Evolutionary conservation across 2,329 filamentous ascomycete species (phyloP), one percentile per base, ranked within the genome.

Genomic region (Monosporascus ibericus): DNA sequence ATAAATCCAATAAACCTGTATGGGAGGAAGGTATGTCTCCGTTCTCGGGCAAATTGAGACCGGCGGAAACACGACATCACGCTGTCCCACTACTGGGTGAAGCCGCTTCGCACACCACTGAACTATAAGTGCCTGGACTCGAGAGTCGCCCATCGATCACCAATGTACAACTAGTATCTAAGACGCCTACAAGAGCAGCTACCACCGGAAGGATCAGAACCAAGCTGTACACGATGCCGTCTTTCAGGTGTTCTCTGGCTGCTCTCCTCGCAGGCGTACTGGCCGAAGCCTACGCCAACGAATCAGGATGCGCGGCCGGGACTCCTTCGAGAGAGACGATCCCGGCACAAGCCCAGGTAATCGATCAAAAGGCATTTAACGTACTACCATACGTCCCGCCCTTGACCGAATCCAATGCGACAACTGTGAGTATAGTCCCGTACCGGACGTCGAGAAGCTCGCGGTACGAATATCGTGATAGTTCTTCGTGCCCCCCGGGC

Each of bases 331-430:
- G 49, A 7, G 52, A 50, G 20, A 57, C 60, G 20, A 51, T 65
- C 20, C 71, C 71, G 14, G 58, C 65, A 3, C 65, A 68, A 51
- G 73, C 72, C 5, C 73, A 75, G 51, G 53, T 75, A 42, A 70
- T 77, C 44, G 66, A 75, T 57, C 72, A 74, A 58, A 71, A 63
- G 55, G 65, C 62, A n/a, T 74, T 76, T 63, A 75, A 73, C 56
- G 71, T 69, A 17, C 55, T 77, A 34, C 58, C 67, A 0, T 60
- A 56, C 2, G 75, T 77, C 3, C 62, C 60, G 11, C 72, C 73
- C 5, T 65, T 70, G 0, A 63, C 62, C 0, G 61, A 66, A 20
- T 64, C 63, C 24, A 73, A 75, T 44, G 65, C 65, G 15, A 68
- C 66, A 5, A 65, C 65, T 25, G 72, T 73, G 61, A 61, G 64